phyloP scores from a whole-genome alignment of 495 filamentous ascomycete genomes.

The Penicillium malachiteum region DNA sequence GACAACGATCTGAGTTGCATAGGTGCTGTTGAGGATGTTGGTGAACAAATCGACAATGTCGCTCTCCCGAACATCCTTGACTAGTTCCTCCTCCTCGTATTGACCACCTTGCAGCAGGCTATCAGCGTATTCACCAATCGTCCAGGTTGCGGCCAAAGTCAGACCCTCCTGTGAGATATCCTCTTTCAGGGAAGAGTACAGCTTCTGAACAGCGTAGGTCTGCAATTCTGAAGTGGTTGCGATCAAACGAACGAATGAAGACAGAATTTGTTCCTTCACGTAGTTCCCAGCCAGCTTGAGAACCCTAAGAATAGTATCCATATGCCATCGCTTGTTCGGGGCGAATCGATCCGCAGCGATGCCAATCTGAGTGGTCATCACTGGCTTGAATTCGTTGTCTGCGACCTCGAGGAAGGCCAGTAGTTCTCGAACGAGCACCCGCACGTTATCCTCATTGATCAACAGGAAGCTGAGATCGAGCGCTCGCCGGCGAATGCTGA shows the following conservation, averaged over 20 bases:
- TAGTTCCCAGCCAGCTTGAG: conserved; percentile 92
- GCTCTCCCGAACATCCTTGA: conserved; percentile 83
- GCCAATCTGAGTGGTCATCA: conserved; percentile 95
- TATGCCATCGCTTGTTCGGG: conserved; percentile 95
- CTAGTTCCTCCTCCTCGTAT: conserved; percentile 93
- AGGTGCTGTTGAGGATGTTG: conserved; percentile 90
- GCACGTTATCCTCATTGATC: conserved; percentile 94
- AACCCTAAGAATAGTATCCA: conserved; percentile 96
- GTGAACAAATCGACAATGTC: conserved; percentile 89
- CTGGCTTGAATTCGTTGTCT: conserved; percentile 97
- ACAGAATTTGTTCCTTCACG: conserved; percentile 96
- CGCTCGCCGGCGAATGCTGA: conserved; percentile 91
- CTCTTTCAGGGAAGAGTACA: conserved; percentile 85
- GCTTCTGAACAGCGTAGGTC: conserved; percentile 93
- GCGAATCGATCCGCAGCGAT: conserved; percentile 95
- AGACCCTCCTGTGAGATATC: conserved; percentile 97
- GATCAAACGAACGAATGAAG: conserved; percentile 92
- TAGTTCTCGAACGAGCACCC: conserved; percentile 86
- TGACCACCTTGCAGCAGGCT: conserved; percentile 81
- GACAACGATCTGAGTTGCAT: conserved; percentile 80
- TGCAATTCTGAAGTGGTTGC: conserved; percentile 93
- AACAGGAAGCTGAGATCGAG: conserved; percentile 96
- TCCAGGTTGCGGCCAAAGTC: conserved; percentile 93
- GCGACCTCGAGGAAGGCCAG: conserved; percentile 94
- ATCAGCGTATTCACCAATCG: conserved; percentile 96